phyloP scores from a whole-genome alignment of 202 grass and related monocot species.

The Hordeum pubiflorum region DNA sequence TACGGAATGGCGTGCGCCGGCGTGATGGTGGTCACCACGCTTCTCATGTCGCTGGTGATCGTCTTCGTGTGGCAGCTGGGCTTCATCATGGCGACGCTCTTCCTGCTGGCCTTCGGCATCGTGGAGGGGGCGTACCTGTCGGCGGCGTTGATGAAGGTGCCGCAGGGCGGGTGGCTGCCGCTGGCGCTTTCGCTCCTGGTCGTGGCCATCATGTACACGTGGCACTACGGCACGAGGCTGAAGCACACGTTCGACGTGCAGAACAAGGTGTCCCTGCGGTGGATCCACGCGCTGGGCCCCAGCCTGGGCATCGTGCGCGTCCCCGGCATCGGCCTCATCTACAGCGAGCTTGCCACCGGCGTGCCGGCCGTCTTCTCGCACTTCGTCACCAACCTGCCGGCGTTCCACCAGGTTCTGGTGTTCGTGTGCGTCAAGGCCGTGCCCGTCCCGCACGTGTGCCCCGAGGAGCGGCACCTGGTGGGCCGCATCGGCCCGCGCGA shows the following conservation, averaged over 20 bases:
- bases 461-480: slow-evolving; percentile 56
- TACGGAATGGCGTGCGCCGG: slow-evolving; percentile 55
- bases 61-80: slow-evolving; percentile 41
- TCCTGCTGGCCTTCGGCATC: slow-evolving; percentile 23
- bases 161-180: slow-evolving; percentile 62
- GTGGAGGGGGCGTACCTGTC: slow-evolving; percentile 50
- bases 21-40: slow-evolving; percentile 38
- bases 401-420: slow-evolving; percentile 73
- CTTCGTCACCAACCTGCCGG: slow-evolving; percentile 77
- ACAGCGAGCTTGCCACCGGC: slow-evolving; percentile 58
- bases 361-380: slow-evolving; percentile 72
- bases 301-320: slow-evolving; percentile 76
- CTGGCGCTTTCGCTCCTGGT: slow-evolving; percentile 45
- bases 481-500: slow-evolving; percentile 60
- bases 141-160: slow-evolving; percentile 57
- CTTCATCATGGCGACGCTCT: slow-evolving; percentile 18
- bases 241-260: slow-evolving; percentile 57
- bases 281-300: slow-evolving; percentile 64
- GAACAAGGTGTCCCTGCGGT: slow-evolving; percentile 73
- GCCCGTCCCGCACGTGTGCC: slow-evolving; percentile 43
- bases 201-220: slow-evolving; percentile 65
- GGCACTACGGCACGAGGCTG: slow-evolving; percentile 55
- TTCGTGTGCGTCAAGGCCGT: slow-evolving; percentile 72
- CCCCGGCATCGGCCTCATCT: slow-evolving; percentile 66
- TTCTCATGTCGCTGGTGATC: slow-evolving; percentile 42